A percentile compares a stretch with the other conserved stretches of the same genome.
Evolutionary conservation across 345 rosid genomes (phyloP).

Genomic region (Raphanus sativus): DNA sequence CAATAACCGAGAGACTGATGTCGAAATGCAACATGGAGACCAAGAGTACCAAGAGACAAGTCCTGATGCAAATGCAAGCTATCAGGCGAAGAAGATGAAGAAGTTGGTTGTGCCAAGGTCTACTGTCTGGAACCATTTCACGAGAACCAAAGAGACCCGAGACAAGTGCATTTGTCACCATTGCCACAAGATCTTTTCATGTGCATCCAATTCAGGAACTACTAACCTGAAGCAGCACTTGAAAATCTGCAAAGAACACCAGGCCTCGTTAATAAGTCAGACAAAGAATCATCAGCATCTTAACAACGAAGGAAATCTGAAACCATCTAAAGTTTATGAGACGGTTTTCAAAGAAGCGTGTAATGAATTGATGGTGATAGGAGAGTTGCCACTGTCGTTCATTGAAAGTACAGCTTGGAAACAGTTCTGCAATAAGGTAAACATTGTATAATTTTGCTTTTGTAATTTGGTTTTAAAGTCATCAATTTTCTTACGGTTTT

Average conservation of each 20-base stretch:
- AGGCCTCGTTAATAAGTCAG: background rate
- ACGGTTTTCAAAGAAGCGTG: background rate
- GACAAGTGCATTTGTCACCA: background rate
- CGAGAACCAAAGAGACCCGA: background rate
- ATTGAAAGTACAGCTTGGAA: too few species aligned
- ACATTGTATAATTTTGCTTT: too few species aligned
- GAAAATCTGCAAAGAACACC: too few species aligned
- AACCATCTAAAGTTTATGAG: background rate
- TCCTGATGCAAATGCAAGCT: background rate
- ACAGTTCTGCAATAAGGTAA: too few species aligned
- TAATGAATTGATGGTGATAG: background rate
- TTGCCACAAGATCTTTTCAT: background rate
- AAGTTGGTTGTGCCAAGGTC: background rate
- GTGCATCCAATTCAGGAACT: background rate
- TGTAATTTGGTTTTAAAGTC: too few species aligned
- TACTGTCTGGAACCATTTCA: background rate
- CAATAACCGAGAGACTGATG: background rate
- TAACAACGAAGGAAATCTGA: background rate
- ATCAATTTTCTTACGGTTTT: too few species aligned
- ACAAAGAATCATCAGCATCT: background rate
- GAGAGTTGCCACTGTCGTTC: too few species aligned
- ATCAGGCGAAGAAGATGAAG: background rate
- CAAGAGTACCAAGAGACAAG: background rate
- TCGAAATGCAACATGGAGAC: background rate
- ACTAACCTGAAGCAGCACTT: background rate